Evolutionary conservation across 2,329 filamentous ascomycete species (phyloP).

Genomic region (Fusarium sp.): DNA sequence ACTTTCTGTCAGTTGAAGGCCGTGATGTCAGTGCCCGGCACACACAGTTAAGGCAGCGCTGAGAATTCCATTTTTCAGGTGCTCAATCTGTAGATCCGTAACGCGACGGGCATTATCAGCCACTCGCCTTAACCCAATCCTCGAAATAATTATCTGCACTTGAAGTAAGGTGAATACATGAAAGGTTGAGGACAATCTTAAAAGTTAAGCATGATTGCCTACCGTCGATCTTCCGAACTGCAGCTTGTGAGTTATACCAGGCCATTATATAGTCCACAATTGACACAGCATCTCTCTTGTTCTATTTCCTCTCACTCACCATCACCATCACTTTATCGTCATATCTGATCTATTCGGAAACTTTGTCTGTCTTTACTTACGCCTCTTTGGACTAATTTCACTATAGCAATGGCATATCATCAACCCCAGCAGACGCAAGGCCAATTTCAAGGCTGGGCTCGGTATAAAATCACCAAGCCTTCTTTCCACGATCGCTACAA

Average conservation of each 20-base stretch:
- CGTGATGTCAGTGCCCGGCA: too few species aligned
- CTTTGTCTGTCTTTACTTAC: neutral
- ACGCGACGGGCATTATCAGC: neutral
- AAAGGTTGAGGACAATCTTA: rapidly evolving
- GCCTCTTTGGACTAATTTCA: neutral
- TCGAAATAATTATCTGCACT: neutral
- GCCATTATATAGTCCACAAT: neutral
- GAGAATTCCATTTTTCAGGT: neutral
- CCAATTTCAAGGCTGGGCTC: neutral
- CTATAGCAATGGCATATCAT: neutral
- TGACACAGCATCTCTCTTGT: too few species aligned
- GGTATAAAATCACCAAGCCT: neutral
- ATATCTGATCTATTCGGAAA: neutral
- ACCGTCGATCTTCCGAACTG: neutral
- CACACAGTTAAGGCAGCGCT: neutral
- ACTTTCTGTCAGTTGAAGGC: neutral
- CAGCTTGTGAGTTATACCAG: too few species aligned
- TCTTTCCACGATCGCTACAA: too few species aligned
- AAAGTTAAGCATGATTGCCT: neutral
- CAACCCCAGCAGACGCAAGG: neutral
- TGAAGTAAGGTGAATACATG: rapidly evolving
- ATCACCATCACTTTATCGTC: too few species aligned
- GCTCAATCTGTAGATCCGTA: neutral
- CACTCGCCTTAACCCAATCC: too few species aligned
- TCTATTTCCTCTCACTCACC: too few species aligned